Percentiles rank a stretch among this genome's conserved stretches.
Conservation (phyloP, 176 grass and related monocot genomes). For the Zizania latifolia region DNA sequence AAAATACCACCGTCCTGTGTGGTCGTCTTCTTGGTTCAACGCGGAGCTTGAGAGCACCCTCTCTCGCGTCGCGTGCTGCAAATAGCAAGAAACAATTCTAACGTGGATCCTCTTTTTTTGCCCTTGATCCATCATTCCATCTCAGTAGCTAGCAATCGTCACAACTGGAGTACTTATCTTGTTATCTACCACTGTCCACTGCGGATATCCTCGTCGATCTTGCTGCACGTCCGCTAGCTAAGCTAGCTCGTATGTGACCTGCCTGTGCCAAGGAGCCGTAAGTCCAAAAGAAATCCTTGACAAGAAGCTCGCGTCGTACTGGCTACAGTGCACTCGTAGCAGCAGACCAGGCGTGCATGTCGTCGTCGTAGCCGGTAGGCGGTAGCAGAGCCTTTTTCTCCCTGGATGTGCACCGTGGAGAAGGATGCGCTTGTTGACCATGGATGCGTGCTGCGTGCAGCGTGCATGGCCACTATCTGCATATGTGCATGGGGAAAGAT, state of each 20-base stretch:
- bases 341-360: no score
- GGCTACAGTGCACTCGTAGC: not conserved
- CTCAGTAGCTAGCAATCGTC: not conserved
- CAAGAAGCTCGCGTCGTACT: slow-evolving; percentile 7
- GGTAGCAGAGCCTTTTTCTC: not conserved
- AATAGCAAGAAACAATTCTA: no score
- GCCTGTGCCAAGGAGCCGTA: not conserved
- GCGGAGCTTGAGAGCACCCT: no score
- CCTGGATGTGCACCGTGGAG: not conserved
- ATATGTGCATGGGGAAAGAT: slow-evolving; percentile 27
- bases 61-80: no score
- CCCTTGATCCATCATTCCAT: no score
- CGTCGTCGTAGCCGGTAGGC: not conserved
- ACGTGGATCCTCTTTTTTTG: no score
- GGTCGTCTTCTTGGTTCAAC: no score
- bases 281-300: slow-evolving; percentile 19
- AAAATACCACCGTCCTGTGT: no score
- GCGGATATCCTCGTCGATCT: slow-evolving; percentile 17
- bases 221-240: not conserved
- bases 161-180: not conserved
- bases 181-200: not conserved
- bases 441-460: not conserved
- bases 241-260: not conserved
- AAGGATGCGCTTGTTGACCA: slow-evolving; percentile 36
- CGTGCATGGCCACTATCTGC: not conserved